Evolutionary conservation across 805 yeast genomes (phyloP).

Genomic region (Myxozyma neglecta): DNA sequence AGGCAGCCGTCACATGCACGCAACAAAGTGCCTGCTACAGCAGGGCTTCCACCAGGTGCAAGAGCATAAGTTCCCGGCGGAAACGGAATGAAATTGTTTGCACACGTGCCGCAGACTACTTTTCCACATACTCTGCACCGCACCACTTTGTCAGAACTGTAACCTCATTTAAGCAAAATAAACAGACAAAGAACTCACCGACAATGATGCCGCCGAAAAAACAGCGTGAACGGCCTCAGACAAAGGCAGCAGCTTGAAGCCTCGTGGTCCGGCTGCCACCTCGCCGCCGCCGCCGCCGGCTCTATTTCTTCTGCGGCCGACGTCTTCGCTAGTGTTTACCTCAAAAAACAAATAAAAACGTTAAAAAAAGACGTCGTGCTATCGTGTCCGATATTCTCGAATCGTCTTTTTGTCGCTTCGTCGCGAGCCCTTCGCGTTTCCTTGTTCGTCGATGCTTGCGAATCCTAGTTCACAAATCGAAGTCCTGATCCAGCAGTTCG

Average conservation of each 20-base stretch:
- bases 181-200: constrained; percentile 42
- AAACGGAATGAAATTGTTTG: constrained; percentile 53
- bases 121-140: constrained; percentile 59
- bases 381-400: too few species aligned
- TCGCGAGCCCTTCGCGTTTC: too few species aligned
- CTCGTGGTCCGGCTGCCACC: constrained; percentile 72
- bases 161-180: constrained; percentile 20
- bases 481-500: too few species aligned
- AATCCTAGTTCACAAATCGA: too few species aligned
- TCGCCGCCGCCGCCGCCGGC: constrained; percentile 10
- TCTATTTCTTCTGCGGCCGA: constrained; percentile 8
- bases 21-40: constrained; percentile 57
- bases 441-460: too few species aligned
- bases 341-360: neutral
- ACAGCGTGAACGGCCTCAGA: constrained; percentile 51
- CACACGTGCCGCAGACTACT: constrained; percentile 72
- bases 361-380: too few species aligned
- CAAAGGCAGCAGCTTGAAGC: constrained; percentile 59
- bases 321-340: constrained; percentile 4
- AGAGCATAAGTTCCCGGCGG: constrained; percentile 59
- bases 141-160: neutral
- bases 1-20: constrained; percentile 76
- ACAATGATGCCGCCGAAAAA: constrained; percentile 80
- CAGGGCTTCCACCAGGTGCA: constrained; percentile 53
- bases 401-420: too few species aligned